These are phyloP conservation scores for Pythium sp. DNA, from an alignment of 352 stramenopile genomes.

Conservation along the genomic window DNA sequence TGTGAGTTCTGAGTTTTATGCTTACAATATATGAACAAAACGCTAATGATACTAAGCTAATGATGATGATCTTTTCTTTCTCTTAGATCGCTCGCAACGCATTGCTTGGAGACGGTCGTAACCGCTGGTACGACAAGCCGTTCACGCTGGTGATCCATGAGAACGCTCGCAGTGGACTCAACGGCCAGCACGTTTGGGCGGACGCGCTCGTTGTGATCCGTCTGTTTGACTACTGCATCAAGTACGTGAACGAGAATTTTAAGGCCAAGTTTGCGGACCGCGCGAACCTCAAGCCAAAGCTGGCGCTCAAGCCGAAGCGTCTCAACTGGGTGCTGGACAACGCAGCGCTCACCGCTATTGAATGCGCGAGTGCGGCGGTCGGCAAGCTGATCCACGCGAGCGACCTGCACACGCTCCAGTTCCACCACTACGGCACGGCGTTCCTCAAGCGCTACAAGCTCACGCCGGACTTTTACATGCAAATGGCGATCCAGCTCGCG, in stretches of 20 bases:
- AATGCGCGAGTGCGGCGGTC: slow-evolving; percentile 85
- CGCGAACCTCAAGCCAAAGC: slow-evolving; percentile 59
- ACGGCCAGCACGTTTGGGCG: slow-evolving; percentile 97
- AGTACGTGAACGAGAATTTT: slow-evolving; percentile 90
- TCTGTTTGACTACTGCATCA: slow-evolving; percentile 93
- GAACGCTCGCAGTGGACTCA: slow-evolving; percentile 94
- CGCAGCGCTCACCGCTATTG: slow-evolving; percentile 75
- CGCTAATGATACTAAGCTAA: neutral
- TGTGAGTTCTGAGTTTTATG: slow-evolving; percentile 16
- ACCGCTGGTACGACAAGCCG: slow-evolving; percentile 98
- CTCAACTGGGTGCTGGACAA: slow-evolving; percentile 86
- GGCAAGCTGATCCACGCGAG: slow-evolving; percentile 91
- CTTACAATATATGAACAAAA: neutral
- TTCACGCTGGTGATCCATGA: slow-evolving; percentile 96
- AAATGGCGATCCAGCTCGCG: slow-evolving; percentile 96
- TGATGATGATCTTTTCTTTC: neutral
- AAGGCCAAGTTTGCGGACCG: slow-evolving; percentile 83
- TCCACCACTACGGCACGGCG: slow-evolving; percentile 89
- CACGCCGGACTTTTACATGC: slow-evolving; percentile 96
- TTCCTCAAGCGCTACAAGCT: slow-evolving; percentile 94
- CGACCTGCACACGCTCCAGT: slow-evolving; percentile 90
- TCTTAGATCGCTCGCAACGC: slow-evolving; percentile 73
- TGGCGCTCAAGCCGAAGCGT: slow-evolving; percentile 64
- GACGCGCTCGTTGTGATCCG: slow-evolving; percentile 95
- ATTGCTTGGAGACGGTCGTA: slow-evolving; percentile 87